Evolutionary conservation across 305 asterid genomes (phyloP).

Genomic region (Stenogyne calaminthoides): DNA sequence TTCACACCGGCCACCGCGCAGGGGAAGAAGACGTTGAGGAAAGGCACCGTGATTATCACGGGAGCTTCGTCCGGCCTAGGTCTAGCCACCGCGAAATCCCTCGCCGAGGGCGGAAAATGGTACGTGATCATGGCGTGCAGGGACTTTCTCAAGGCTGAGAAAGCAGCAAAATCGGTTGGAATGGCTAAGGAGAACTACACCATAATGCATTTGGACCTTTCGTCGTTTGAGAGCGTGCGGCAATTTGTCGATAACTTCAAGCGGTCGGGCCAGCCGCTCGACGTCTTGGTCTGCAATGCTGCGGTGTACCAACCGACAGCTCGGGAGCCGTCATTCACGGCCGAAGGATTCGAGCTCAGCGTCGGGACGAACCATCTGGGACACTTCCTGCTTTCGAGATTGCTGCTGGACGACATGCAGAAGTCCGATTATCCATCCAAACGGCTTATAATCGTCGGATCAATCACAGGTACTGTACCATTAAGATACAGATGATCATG

Average conservation of each 20-base stretch:
- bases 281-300: conserved; percentile 91
- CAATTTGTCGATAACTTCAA: conserved; percentile 76
- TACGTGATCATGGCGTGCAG: conserved; percentile 94
- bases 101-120: conserved; percentile 90
- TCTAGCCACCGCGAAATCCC: conserved; percentile 83
- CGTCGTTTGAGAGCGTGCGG: conserved; percentile 87
- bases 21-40: conserved; percentile 75
- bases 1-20: conserved; percentile 48
- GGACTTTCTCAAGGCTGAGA: conserved; percentile 84
- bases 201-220: conserved; percentile 87
- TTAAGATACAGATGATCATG: not conserved
- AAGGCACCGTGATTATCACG: conserved; percentile 72
- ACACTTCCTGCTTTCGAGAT: conserved; percentile 83
- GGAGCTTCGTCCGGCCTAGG: conserved; percentile 97
- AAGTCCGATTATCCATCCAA: conserved; percentile 81
- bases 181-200: conserved; percentile 80
- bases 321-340: conserved; percentile 78
- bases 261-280: conserved; percentile 67
- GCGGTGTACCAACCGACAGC: conserved; percentile 93
- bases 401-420: conserved; percentile 81
- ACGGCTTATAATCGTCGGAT: conserved; percentile 93
- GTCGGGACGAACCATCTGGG: conserved; percentile 96
- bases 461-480: conserved; percentile 66
- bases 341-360: conserved; percentile 93
- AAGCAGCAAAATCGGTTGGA: conserved; percentile 81